A percentile compares a stretch with the other conserved stretches of the same genome.
Evolutionary conservation across 2,329 filamentous ascomycete species (phyloP).

Genomic region (Cladosporium velox): DNA sequence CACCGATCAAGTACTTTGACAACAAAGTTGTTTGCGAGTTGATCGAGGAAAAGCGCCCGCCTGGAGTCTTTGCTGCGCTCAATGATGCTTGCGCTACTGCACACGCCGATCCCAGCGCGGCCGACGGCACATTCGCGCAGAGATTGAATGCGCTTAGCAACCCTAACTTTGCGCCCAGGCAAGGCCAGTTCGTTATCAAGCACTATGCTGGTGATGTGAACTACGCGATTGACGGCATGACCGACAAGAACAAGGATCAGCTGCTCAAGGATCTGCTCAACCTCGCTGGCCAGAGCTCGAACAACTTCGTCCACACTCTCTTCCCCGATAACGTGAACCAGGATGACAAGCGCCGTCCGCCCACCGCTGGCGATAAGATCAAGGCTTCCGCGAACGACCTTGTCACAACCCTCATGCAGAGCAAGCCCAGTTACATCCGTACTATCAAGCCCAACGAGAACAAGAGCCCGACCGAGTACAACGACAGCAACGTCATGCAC

Average conservation of each 20-base stretch:
- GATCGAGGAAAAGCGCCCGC: slow-evolving; percentile 87
- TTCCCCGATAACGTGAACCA: slow-evolving; percentile 95
- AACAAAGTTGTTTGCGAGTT: slow-evolving; percentile 98
- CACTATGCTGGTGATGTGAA: slow-evolving; percentile 97
- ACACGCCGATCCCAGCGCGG: slow-evolving; percentile 89
- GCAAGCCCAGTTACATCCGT: slow-evolving; percentile 94
- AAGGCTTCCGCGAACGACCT: slow-evolving; percentile 91
- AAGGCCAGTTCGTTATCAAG: slow-evolving; percentile 97
- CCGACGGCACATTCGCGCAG: slow-evolving; percentile 94
- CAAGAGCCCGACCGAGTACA: slow-evolving; percentile 93
- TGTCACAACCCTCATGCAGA: slow-evolving; percentile 94
- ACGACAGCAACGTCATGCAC: slow-evolving; percentile 87
- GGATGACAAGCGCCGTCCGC: slow-evolving; percentile 90
- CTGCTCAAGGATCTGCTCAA: slow-evolving; percentile 90
- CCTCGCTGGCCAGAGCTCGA: slow-evolving; percentile 79
- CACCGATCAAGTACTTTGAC: slow-evolving; percentile 98
- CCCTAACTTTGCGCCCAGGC: slow-evolving; percentile 84
- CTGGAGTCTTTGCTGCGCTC: slow-evolving; percentile 90
- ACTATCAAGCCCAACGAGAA: slow-evolving; percentile 99
- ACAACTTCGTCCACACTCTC: slow-evolving; percentile 80
- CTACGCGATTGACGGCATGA: slow-evolving; percentile 94
- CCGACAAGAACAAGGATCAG: slow-evolving; percentile 99
- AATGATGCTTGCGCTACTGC: slow-evolving; percentile 99
- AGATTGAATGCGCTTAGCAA: slow-evolving; percentile 89
- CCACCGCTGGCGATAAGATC: slow-evolving; percentile 95